Base-by-base conservation (phyloP, 2,329 filamentous ascomycete species). In the Fusarium denticulatum region DNA sequence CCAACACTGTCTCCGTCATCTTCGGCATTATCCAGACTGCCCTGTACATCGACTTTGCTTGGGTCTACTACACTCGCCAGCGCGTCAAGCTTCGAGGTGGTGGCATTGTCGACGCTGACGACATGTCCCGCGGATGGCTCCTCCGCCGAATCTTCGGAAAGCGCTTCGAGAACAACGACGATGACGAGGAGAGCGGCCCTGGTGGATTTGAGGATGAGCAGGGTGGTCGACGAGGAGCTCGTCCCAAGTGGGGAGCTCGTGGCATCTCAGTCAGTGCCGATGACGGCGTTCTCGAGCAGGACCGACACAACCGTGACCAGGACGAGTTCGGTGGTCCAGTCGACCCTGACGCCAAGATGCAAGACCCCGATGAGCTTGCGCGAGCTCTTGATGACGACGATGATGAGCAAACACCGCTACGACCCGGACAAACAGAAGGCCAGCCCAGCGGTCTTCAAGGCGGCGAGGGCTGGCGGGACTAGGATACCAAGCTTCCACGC, bases 21-120 rank as follows among this genome's bases (percentile, higher is more conserved):
- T 98, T 97, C 78, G 96, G 96, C 63, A 85, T 97, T 67, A 86
- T 98, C 32, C 96, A 98, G 84, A 98, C 95, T 0, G 91, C 93
- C 3, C 89, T 98, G 47, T 98, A 98, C 82, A 81, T 95, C 76
- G 96, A 98, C 83, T 98, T 98, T 80, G 95, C 94, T 40, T 98
- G 95, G 95, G 95, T 98, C 3, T 98, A 98, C 86, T 98, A 94
- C 85, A 93, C 93, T 16, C 90, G 96, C 72, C 96, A 98, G 85
- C 90, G 95, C 64, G 95, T 98, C 79, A 98, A 98, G 91, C 91
- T 98, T 22, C 90, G 96, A 70, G 92, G 81, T 74, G 96, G 96
- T 49, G 94, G 94, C 12, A 88, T 98, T 24, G 94, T 98, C 20
- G 96, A 98, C 80, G 92, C 92, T 8, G 95, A 98, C 74, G 96